phyloP scores from a whole-genome alignment of 805 yeast genomes.

The Starmerella asiatica region DNA sequence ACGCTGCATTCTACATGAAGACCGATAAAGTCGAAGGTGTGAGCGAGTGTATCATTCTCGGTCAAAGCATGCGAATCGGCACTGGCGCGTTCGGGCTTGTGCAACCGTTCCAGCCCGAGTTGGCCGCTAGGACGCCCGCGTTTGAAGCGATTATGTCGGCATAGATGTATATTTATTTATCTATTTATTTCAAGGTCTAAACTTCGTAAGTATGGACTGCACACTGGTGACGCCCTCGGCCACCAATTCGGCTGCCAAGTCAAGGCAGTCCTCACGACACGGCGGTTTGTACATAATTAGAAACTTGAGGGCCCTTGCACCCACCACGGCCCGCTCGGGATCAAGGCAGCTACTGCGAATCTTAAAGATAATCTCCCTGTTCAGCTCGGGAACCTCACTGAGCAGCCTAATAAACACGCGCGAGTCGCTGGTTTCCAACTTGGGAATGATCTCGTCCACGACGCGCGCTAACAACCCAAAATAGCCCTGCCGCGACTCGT shows the following conservation, averaged over 20 bases:
- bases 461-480: slow-evolving; percentile 55
- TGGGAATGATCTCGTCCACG: slow-evolving; percentile 69
- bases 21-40: slow-evolving; percentile 94
- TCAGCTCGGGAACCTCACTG: slow-evolving; percentile 74
- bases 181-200: background rate
- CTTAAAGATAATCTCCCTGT: slow-evolving; percentile 45
- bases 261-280: slow-evolving; percentile 36
- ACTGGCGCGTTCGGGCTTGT: slow-evolving; percentile 85
- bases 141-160: slow-evolving; percentile 17
- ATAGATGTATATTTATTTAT: background rate
- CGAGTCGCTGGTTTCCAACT: slow-evolving; percentile 67
- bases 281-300: slow-evolving; percentile 88
- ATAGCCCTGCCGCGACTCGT: slow-evolving; percentile 84
- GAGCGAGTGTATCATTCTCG: slow-evolving; percentile 90
- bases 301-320: slow-evolving; percentile 65
- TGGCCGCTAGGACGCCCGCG: slow-evolving; percentile 14
- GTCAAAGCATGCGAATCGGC: slow-evolving; percentile 95
- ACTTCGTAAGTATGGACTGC: too few species aligned
- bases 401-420: slow-evolving; percentile 68
- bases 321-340: slow-evolving; percentile 68
- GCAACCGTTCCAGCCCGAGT: slow-evolving; percentile 24
- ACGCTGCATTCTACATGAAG: slow-evolving; percentile 97
- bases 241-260: slow-evolving; percentile 26
- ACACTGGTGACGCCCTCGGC: slow-evolving; percentile 20
- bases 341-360: slow-evolving; percentile 68